A percentile compares a stretch with the other conserved stretches of the same genome.
These are phyloP conservation scores for Trichosporon ovoides DNA, from an alignment of 1,284 basidiomycete species.

Conservation along the genomic window DNA sequence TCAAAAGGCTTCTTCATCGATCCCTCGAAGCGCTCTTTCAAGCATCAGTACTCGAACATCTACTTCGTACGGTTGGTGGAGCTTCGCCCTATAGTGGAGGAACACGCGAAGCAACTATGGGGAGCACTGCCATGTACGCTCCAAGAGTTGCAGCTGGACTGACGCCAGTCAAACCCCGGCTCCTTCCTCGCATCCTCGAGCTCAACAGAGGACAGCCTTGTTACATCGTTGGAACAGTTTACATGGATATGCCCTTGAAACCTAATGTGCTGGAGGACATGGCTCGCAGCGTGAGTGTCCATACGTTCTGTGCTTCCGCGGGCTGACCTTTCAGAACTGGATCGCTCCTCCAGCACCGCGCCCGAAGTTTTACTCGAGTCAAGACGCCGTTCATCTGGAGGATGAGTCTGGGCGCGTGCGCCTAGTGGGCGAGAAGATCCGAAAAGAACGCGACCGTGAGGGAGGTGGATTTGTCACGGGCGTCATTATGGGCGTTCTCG, in stretches of 20 bases:
- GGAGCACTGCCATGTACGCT: slow-evolving; percentile 56
- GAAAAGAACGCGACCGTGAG: slow-evolving; percentile 48
- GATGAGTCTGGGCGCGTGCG: slow-evolving; percentile 90
- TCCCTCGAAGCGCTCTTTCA: slow-evolving; percentile 49
- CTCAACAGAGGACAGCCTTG: slow-evolving; percentile 77
- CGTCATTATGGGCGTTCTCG: slow-evolving; percentile 81
- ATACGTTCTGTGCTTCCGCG: background rate
- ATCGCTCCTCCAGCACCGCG: slow-evolving; percentile 74
- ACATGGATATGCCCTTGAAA: slow-evolving; percentile 97
- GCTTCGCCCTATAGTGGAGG: slow-evolving; percentile 60
- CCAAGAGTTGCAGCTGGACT: background rate
- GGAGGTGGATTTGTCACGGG: slow-evolving; percentile 69
- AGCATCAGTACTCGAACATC: slow-evolving; percentile 87
- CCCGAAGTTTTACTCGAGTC: slow-evolving; percentile 67
- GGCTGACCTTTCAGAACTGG: slow-evolving; percentile 61
- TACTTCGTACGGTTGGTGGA: slow-evolving; percentile 74
- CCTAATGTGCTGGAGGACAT: slow-evolving; percentile 95
- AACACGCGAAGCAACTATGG: slow-evolving; percentile 65
- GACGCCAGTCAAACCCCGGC: slow-evolving; percentile 61
- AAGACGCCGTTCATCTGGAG: slow-evolving; percentile 83
- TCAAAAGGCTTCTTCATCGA: slow-evolving; percentile 46
- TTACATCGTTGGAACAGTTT: slow-evolving; percentile 90
- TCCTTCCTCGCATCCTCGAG: slow-evolving; percentile 81
- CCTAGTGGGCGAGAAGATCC: slow-evolving; percentile 66
- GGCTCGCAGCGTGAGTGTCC: slow-evolving; percentile 79